phyloP scores from a whole-genome alignment of 225 moss, liverwort and hornwort genomes.

The Lunularia cruciata region DNA sequence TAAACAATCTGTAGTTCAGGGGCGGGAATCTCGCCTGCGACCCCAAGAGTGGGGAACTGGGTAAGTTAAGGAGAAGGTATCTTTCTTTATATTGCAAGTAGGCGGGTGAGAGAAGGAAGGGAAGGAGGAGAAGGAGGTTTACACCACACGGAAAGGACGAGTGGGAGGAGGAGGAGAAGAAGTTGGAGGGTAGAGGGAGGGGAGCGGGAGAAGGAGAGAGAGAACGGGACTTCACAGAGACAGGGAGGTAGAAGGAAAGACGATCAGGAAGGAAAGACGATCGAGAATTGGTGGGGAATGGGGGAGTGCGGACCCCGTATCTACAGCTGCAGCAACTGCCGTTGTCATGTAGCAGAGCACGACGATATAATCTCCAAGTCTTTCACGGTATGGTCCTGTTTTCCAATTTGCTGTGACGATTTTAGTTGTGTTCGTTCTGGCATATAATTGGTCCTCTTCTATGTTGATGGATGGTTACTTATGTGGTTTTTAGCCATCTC shows the following conservation, averaged over 20 bases:
- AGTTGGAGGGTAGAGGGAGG: neutral
- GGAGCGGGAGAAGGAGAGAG: neutral
- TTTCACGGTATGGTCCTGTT: constrained; percentile 60
- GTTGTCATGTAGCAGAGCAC: constrained; percentile 98
- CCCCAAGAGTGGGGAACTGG: no score
- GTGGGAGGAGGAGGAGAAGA: neutral
- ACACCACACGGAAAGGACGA: neutral
- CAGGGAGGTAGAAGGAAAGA: neutral
- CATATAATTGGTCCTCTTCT: no score
- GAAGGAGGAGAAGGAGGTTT: neutral
- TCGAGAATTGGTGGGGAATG: constrained; percentile 21
- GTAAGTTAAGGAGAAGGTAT: no score
- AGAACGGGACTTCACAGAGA: neutral
- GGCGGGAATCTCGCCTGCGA: no score
- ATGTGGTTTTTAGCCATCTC: no score
- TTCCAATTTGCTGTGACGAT: no score
- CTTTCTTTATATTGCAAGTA: no score
- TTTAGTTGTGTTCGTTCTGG: no score
- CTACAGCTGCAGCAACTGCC: constrained; percentile 99
- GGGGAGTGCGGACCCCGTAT: constrained; percentile 76
- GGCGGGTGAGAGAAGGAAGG: neutral
- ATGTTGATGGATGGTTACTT: no score
- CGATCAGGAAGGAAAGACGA: no score
- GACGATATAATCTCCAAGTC: constrained; percentile 99
- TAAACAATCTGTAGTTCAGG: no score